Percentiles rank a stretch among this genome's conserved stretches.
phyloP scores from a whole-genome alignment of 495 filamentous ascomycete species.

The Chaetomium fimeti region DNA sequence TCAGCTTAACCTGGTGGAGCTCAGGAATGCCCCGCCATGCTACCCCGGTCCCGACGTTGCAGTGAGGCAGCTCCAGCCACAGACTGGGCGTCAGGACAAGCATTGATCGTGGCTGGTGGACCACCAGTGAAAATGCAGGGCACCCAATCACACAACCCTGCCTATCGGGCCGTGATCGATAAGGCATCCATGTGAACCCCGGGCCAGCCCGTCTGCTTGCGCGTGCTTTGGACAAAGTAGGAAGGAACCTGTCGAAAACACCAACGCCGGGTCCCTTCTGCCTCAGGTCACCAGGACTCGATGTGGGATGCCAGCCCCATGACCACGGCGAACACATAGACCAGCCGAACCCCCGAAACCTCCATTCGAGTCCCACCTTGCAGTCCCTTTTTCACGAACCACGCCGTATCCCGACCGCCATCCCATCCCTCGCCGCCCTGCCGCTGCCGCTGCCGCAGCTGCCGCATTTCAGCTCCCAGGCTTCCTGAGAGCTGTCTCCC shows the following conservation, averaged over 20 bases:
- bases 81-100: not conserved
- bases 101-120: slow-evolving; percentile 16
- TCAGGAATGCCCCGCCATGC: slow-evolving; percentile 21
- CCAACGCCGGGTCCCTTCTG: not conserved
- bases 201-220: not conserved
- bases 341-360: not conserved
- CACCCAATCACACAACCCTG: slow-evolving; percentile 10
- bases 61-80: slow-evolving; percentile 18
- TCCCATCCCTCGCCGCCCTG: not conserved
- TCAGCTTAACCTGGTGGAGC: not conserved
- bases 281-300: not conserved
- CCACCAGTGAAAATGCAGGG: not conserved
- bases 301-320: not conserved
- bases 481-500: not conserved
- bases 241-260: slow-evolving; percentile 6
- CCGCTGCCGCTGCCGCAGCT: not conserved
- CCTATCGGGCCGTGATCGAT: slow-evolving; percentile 20
- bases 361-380: no score
- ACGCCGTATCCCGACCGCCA: not conserved
- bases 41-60: not conserved
- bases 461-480: not conserved
- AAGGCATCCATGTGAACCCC: slow-evolving; percentile 16
- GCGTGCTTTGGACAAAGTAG: not conserved
- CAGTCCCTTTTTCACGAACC: not conserved
- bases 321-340: not conserved